phyloP scores from a whole-genome alignment of 179 eudicot genomes.

The Drosera spatulata region DNA sequence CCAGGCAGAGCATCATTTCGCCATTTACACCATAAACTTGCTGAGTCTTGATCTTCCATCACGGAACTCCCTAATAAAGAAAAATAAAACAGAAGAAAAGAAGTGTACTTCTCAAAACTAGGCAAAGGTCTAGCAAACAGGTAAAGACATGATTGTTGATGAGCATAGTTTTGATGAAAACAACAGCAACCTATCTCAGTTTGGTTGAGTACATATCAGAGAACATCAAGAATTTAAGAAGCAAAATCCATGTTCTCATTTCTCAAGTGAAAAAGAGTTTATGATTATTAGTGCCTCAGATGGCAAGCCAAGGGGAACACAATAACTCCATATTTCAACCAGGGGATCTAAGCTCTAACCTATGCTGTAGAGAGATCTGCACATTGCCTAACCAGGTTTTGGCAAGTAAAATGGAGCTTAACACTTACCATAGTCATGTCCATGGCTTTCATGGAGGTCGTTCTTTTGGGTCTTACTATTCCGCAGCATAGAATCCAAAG shows the following conservation, averaged over 20 bases:
- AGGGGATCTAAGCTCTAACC: too few species aligned
- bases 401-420: too few species aligned
- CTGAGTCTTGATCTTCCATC: constrained; percentile 27
- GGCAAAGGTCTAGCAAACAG: background rate
- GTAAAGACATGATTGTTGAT: background rate
- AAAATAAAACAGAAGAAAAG: background rate
- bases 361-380: too few species aligned
- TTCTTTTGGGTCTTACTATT: constrained; percentile 9
- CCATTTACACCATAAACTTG: constrained; percentile 47
- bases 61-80: constrained; percentile 16
- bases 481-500: constrained; percentile 7
- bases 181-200: background rate
- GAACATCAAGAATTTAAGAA: too few species aligned
- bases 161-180: background rate
- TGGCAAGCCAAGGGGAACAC: too few species aligned
- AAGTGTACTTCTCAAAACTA: background rate
- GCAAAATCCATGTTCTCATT: too few species aligned
- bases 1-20: constrained; percentile 25
- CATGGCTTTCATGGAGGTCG: constrained; percentile 2
- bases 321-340: too few species aligned
- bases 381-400: too few species aligned
- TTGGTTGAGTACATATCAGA: background rate
- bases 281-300: too few species aligned
- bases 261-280: too few species aligned
- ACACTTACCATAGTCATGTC: constrained; percentile 3